Conservation (phyloP, 345 rosid genomes). For the Excoecaria agallocha region DNA sequence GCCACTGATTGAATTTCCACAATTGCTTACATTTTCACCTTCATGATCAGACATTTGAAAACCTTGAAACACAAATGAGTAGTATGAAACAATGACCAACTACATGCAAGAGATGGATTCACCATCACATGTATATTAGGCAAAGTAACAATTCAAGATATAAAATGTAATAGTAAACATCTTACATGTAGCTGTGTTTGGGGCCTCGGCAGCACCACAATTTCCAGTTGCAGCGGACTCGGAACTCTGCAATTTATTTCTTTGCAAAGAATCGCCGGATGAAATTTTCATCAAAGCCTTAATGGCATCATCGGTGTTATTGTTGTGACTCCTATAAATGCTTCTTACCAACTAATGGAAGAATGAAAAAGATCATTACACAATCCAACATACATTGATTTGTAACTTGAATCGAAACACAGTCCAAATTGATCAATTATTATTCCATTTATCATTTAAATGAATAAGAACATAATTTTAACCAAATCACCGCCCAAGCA, state of each 20-base stretch:
- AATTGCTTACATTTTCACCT: not conserved
- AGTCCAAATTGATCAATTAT: conserved; percentile 4
- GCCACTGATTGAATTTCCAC: conserved; percentile 24
- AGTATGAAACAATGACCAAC: not conserved
- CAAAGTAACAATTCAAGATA: not conserved
- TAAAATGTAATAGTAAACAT: not conserved
- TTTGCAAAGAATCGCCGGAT: conserved; percentile 13
- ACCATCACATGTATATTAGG: not conserved
- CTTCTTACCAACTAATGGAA: conserved; percentile 31
- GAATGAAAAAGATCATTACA: conserved; percentile 12
- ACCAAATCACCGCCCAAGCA: not conserved
- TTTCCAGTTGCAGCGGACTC: conserved; percentile 19
- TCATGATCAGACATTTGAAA: conserved; percentile 21
- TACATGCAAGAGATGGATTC: not conserved
- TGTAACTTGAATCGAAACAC: not conserved
- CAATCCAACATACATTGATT: not conserved
- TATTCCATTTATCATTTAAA: not conserved
- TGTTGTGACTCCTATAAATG: conserved; percentile 32
- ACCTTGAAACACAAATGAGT: conserved; percentile 20
- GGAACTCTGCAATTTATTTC: conserved; percentile 17
- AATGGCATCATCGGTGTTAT: conserved; percentile 46
- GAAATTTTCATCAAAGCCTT: conserved; percentile 35
- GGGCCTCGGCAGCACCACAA: conserved; percentile 15
- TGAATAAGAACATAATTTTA: not conserved
- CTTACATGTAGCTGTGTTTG: conserved; percentile 18